Conservation (phyloP, 2,329 filamentous ascomycete species). For the Aaosphaeria arxii region DNA sequence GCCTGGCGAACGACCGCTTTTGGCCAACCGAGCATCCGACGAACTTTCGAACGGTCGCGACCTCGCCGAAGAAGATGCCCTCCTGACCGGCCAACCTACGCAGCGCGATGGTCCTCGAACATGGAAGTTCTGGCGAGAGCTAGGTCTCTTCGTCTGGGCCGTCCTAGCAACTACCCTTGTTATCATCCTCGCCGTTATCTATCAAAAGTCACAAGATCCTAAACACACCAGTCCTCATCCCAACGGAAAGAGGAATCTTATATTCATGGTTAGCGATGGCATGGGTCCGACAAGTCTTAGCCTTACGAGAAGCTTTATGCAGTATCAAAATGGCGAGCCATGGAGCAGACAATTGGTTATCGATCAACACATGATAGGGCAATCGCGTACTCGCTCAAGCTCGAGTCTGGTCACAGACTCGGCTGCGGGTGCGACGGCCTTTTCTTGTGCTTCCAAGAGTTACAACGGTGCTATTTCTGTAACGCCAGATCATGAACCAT, state of each 20-base stretch:
- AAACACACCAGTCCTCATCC: conserved; percentile 33
- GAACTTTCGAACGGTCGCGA: conserved; percentile 54
- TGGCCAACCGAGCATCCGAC: conserved; percentile 55
- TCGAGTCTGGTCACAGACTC: conserved; percentile 90
- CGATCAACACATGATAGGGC: conserved; percentile 87
- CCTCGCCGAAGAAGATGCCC: conserved; percentile 60
- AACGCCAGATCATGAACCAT: conserved; percentile 78
- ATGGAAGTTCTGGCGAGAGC: conserved; percentile 66
- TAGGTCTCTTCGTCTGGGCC: conserved; percentile 79
- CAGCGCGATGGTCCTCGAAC: conserved; percentile 32
- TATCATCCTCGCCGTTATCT: conserved; percentile 76
- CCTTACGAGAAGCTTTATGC: conserved; percentile 81
- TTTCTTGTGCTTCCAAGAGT: conserved; percentile 87
- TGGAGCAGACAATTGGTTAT: conserved; percentile 73
- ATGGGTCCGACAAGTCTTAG: conserved; percentile 94
- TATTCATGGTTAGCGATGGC: conserved; percentile 99
- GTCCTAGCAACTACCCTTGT: conserved; percentile 74
- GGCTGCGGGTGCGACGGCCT: conserved; percentile 94
- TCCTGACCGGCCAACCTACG: conserved; percentile 55
- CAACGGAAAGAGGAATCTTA: conserved; percentile 78
- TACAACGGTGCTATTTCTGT: conserved; percentile 97
- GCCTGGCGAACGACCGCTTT: conserved; percentile 50
- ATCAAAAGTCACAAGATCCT: conserved; percentile 58
- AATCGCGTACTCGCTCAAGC: conserved; percentile 79
- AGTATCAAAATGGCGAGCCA: conserved; percentile 71